Conservation (phyloP, 768 basidiomycete genomes). For the Tephrocybe sp. region DNA sequence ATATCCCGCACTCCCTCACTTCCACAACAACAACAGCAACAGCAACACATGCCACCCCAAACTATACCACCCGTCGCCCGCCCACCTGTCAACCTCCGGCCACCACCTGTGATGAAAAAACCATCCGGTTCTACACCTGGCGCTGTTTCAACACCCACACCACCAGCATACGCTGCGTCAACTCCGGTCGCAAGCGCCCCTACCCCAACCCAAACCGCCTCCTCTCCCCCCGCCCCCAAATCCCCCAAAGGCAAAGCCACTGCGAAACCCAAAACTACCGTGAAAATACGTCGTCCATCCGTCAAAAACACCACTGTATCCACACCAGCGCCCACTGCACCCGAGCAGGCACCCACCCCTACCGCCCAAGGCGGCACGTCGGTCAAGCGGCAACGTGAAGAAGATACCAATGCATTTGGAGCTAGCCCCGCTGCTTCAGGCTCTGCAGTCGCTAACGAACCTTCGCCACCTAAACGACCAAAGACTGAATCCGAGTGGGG, state of each 20-base stretch:
- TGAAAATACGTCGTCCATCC: conserved; percentile 35
- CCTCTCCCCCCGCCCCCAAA: conserved; percentile 68
- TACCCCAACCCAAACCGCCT: conserved; percentile 53
- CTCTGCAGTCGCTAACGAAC: conserved; percentile 39
- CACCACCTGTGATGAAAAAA: conserved; percentile 28
- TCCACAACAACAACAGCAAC: conserved; percentile 18
- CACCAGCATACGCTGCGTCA: conserved; percentile 42
- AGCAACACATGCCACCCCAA: conserved; percentile 19
- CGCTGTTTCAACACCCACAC: conserved; percentile 38
- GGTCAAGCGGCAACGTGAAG: conserved; percentile 54
- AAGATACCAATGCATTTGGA: conserved; percentile 40
- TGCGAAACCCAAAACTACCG: conserved; percentile 44
- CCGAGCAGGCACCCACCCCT: conserved; percentile 21
- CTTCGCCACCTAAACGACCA: conserved; percentile 69
- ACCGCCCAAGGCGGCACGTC: conserved; percentile 22
- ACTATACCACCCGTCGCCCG: conserved; percentile 15
- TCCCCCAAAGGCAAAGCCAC: conserved; percentile 63
- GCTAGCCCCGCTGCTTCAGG: conserved; percentile 30
- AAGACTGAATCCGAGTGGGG: conserved; percentile 82
- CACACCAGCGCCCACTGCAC: conserved; percentile 18
- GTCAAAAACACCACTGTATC: conserved; percentile 30
- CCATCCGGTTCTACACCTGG: conserved; percentile 24
- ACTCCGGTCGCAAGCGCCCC: conserved; percentile 45
- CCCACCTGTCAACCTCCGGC: conserved; percentile 16
- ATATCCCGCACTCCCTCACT: conserved; percentile 22